Percentiles rank a stretch among this genome's conserved stretches.
Conservation (phyloP, 176 grass and related monocot genomes). For the Areca catechu region DNA sequence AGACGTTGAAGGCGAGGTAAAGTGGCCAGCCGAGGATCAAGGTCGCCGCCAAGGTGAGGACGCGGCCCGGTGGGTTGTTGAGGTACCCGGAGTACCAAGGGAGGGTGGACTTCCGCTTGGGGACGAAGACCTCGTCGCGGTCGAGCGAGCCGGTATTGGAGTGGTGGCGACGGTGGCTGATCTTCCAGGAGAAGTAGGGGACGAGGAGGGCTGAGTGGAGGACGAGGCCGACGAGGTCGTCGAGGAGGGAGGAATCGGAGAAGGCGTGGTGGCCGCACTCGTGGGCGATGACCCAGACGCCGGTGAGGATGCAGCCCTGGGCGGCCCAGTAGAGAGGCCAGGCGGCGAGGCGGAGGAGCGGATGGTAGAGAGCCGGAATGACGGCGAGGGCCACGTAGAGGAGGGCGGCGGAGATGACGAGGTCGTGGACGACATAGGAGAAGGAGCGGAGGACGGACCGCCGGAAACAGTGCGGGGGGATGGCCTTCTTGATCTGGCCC, state of each 20-base stretch:
- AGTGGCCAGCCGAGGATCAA: constrained; percentile 8
- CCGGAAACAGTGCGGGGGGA: constrained; percentile 12
- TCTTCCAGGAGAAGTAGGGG: constrained; percentile 17
- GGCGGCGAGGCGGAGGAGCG: background rate
- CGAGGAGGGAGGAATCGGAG: constrained; percentile 19
- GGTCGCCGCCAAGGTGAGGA: constrained; percentile 3
- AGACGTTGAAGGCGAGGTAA: constrained; percentile 19
- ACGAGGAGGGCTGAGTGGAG: constrained; percentile 15
- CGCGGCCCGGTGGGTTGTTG: constrained; percentile 8
- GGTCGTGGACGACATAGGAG: constrained; percentile 14
- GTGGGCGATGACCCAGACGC: constrained; percentile 12
- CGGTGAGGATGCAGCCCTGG: constrained; percentile 16
- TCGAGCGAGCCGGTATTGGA: constrained; percentile 11
- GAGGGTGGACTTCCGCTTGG: constrained; percentile 7
- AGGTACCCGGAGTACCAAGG: background rate
- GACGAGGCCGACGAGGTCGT: constrained; percentile 15
- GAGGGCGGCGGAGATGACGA: constrained; percentile 2
- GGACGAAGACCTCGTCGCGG: constrained; percentile 15
- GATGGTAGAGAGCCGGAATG: background rate
- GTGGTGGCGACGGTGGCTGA: constrained; percentile 15
- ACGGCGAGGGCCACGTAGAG: constrained; percentile 9
- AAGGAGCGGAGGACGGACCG: constrained; percentile 14
- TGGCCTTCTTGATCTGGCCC: constrained; percentile 17
- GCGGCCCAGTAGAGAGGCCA: constrained; percentile 15
- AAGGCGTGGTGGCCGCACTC: constrained; percentile 24